A percentile compares a stretch with the other conserved stretches of the same genome.
These are phyloP conservation scores for Acanthamoeba royreba DNA, from an alignment of 208 protist genomes.

Conservation along the genomic window DNA sequence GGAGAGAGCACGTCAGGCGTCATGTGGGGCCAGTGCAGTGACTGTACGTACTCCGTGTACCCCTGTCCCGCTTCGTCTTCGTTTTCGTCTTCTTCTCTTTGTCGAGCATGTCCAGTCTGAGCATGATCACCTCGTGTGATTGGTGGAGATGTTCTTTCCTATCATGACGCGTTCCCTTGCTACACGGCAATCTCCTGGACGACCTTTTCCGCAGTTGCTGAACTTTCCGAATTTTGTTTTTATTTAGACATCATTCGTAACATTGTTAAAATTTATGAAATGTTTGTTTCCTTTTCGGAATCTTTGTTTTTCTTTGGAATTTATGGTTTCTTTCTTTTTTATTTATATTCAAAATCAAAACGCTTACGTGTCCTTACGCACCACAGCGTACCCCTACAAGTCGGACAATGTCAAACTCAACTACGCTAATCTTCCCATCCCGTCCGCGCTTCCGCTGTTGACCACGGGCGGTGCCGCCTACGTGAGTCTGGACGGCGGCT, in stretches of 20 bases:
- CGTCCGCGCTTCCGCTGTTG: not conserved
- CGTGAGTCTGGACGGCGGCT: not conserved
- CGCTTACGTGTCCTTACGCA: not conserved
- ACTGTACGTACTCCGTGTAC: not conserved
- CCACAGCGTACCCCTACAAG: not conserved
- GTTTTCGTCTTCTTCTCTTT: not conserved
- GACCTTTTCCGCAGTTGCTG: not conserved
- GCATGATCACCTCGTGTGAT: not conserved
- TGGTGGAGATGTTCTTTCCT: not conserved
- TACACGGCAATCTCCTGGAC: not conserved
- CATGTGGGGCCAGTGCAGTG: slow-evolving; percentile 11
- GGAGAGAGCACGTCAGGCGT: not conserved
- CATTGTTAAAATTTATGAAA: not conserved
- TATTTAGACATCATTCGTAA: not conserved
- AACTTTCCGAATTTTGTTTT: not conserved
- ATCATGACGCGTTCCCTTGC: not conserved
- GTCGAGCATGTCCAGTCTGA: not conserved
- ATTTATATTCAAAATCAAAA: not conserved
- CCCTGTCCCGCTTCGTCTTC: too few relatives aligned
- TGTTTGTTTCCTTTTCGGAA: not conserved
- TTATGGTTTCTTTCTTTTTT: not conserved
- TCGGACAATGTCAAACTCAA: not conserved
- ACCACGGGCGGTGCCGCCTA: not conserved
- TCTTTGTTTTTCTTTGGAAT: not conserved
- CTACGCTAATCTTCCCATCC: not conserved